Percentiles rank a stretch among this genome's conserved stretches.
phyloP scores from a whole-genome alignment of 2,329 filamentous ascomycete genomes.

The Colletotrichum musae region DNA sequence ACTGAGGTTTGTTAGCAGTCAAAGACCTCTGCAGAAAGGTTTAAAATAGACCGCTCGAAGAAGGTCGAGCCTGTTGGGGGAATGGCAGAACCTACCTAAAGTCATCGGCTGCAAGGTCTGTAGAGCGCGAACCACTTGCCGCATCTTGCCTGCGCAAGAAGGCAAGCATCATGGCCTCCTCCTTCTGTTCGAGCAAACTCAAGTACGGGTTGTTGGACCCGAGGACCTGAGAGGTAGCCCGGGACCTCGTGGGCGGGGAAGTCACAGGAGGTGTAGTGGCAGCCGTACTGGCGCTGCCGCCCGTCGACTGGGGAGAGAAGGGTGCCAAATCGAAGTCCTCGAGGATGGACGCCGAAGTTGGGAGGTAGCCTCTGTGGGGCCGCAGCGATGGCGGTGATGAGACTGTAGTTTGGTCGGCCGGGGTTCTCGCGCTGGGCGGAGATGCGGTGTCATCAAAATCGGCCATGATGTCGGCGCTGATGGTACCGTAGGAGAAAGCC shows the following conservation, averaged over 20 bases:
- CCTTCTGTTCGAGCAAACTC: slow-evolving; percentile 49
- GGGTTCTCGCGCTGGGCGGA: not conserved
- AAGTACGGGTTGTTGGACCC: slow-evolving; percentile 49
- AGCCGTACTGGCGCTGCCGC: slow-evolving; percentile 27
- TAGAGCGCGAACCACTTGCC: slow-evolving; percentile 26
- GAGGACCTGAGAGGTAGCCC: not conserved
- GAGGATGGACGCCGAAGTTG: slow-evolving; percentile 39
- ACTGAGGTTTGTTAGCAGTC: slow-evolving; percentile 30
- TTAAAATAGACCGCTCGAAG: too few relatives aligned
- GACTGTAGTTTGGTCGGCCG: not conserved
- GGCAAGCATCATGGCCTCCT: slow-evolving; percentile 49
- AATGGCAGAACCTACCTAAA: slow-evolving; percentile 47
- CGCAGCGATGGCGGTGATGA: not conserved
- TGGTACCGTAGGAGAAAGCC: slow-evolving; percentile 32
- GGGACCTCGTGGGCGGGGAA: slow-evolving; percentile 39
- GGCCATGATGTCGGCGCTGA: slow-evolving; percentile 38
- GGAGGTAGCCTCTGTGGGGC: slow-evolving; percentile 27
- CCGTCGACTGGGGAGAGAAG: slow-evolving; percentile 31
- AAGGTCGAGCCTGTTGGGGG: not conserved
- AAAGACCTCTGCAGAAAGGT: not conserved
- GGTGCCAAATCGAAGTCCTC: slow-evolving; percentile 32
- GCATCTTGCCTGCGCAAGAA: slow-evolving; percentile 49
- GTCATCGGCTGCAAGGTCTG: slow-evolving; percentile 48
- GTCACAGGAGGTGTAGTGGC: slow-evolving; percentile 38
- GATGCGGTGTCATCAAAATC: slow-evolving; percentile 32